phyloP scores from a whole-genome alignment of 805 yeast species.

The Geotrichum ghanense region DNA sequence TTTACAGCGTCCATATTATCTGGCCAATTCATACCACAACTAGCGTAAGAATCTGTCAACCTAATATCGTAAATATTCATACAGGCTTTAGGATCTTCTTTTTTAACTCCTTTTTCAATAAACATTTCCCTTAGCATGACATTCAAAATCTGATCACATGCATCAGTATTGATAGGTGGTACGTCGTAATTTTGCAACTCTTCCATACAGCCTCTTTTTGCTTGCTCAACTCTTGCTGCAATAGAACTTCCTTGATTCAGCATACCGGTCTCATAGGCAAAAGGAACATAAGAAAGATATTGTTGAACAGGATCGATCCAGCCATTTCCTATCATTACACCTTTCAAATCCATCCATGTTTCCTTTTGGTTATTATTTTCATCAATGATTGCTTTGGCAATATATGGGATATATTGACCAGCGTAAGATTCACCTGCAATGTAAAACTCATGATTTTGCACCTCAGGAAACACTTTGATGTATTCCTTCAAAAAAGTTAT shows the following conservation, averaged over 20 bases:
- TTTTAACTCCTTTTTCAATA: conserved; percentile 7
- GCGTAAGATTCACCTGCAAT: conserved; percentile 96
- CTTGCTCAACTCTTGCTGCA: conserved; percentile 14
- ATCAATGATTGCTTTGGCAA: conserved; percentile 51
- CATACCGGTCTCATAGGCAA: conserved; percentile 46
- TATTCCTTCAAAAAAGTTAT: conserved; percentile 54
- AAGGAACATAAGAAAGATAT: conserved; percentile 70
- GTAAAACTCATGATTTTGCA: conserved; percentile 47
- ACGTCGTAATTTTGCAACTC: conserved; percentile 16
- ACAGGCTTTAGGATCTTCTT: conserved; percentile 37
- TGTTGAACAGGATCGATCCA: conserved; percentile 88
- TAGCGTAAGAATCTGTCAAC: conserved; percentile 60
- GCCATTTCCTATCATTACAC: conserved; percentile 79
- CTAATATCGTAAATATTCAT: conserved; percentile 75
- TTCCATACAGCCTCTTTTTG: conserved; percentile 18
- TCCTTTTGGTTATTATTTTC: conserved; percentile 27
- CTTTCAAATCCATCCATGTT: conserved; percentile 37
- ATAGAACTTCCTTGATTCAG: conserved; percentile 26
- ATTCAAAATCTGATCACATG: conserved; percentile 34
- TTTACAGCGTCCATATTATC: conserved; percentile 38
- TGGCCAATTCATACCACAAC: conserved; percentile 95
- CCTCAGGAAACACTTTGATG: conserved; percentile 64
- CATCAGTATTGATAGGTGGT: conserved; percentile 15
- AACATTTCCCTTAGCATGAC: conserved; percentile 23
- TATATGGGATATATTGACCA: conserved; percentile 90